A percentile compares a stretch with the other conserved stretches of the same genome.
These are phyloP conservation scores for Colletotrichum noveboracense DNA, from an alignment of 2,329 filamentous ascomycete species.

Conservation along the genomic window DNA sequence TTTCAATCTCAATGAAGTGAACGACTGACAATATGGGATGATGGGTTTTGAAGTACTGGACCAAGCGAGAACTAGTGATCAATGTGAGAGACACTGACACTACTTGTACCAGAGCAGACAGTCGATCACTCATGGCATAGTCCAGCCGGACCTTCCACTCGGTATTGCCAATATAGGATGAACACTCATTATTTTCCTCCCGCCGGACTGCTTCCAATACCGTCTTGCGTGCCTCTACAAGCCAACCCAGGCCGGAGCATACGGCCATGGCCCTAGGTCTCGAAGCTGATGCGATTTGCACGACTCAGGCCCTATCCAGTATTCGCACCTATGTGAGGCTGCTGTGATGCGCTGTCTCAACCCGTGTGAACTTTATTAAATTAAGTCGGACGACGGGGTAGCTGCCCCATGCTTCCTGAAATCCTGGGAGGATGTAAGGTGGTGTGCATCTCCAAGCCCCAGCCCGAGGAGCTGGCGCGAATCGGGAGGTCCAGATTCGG, in stretches of 20 bases:
- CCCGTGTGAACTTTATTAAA: neutral
- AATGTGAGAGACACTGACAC: neutral
- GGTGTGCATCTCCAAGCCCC: neutral
- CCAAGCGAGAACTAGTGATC: neutral
- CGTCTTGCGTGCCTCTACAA: neutral
- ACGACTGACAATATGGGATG: neutral
- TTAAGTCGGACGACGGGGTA: neutral
- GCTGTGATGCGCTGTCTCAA: neutral
- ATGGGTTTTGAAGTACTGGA: neutral
- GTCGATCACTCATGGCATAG: neutral
- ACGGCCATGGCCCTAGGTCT: neutral
- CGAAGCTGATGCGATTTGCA: neutral
- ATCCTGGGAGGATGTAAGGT: neutral
- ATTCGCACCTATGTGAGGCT: neutral
- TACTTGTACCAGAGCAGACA: neutral
- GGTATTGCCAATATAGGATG: neutral
- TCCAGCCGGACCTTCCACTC: neutral
- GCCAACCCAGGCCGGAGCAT: neutral
- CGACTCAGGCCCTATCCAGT: neutral
- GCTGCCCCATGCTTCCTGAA: neutral
- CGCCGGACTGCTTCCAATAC: neutral
- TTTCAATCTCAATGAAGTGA: neutral
- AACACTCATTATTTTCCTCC: neutral
- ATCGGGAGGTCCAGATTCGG: neutral
- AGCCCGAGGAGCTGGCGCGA: neutral